Evolutionary conservation across 2,329 filamentous ascomycete genomes (phyloP), one percentile per base, ranked within the genome.

Genomic region (Hymenoscyphus linearis): DNA sequence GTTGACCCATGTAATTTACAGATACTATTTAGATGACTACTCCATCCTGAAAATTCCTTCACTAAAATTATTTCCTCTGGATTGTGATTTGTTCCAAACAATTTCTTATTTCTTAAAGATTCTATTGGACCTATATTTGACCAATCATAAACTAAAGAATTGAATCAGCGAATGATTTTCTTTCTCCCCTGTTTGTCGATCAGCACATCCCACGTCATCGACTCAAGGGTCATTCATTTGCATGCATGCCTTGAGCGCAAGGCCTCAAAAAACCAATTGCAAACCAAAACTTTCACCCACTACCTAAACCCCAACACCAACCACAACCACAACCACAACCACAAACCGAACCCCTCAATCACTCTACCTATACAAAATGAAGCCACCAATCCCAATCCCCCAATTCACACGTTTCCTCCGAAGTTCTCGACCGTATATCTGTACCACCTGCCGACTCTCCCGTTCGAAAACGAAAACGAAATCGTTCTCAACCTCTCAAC

Each of bases 331-430:
- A 40, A 18, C 37, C 93, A 97, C 66, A 97, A 76, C 2, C 87
- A 93, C 58, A 99, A 79, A 1, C 93, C 95, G 34, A 98, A 0
- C 89, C 88, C 34, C 78, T 79, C 58, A 98, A 79, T 78, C 90
- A 93, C 72, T 90, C 96, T 52, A 93, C 95, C 72, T 90, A 96
- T 52, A 93, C 95, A 57, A 22, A 50, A 71, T 71, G 67, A 69
- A 67, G 52, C 55, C 59, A 10, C 57, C 58, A 52, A 57, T 52
- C 35, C 57, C 58, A 52, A 57, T 52, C 35, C 44, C 58, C 12
- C 60, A 40, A 7, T 2, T 67, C 25, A 52, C 64, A 52, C 62
- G 59, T 12, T 31, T 31, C 27, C 35, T 64, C 1, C 16, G 58
- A 16, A 18, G 52, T 16, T 37, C 52, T 25, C 50, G 18, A 2